phyloP scores from a whole-genome alignment of 768 basidiomycete genomes.

The Mycena albidolilacea region DNA sequence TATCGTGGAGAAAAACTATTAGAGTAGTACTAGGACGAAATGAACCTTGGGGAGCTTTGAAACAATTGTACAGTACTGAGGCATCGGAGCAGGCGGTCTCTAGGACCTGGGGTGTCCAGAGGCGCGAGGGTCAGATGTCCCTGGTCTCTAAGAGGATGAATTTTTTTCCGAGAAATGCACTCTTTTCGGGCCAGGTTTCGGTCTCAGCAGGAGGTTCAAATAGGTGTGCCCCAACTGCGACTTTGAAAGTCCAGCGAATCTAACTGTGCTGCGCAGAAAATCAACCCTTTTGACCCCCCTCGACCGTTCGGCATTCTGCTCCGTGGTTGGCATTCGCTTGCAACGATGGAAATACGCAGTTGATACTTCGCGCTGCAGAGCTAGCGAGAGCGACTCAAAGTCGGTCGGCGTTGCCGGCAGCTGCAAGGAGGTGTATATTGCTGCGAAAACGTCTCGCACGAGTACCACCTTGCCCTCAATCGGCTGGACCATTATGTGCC shows the following conservation, averaged over 20 bases:
- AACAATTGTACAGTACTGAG: no score
- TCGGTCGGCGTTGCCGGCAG: slow-evolving; percentile 20
- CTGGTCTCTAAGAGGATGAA: no score
- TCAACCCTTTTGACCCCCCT: slow-evolving; percentile 59
- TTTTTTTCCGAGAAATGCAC: no score
- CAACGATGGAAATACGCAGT: slow-evolving; percentile 38
- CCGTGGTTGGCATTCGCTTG: slow-evolving; percentile 19
- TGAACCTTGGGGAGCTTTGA: no score
- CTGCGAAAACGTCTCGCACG: slow-evolving; percentile 28
- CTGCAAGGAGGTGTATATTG: slow-evolving; percentile 34
- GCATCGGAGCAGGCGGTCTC: no score
- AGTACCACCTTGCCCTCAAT: slow-evolving; percentile 19
- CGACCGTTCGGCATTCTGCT: slow-evolving; percentile 44
- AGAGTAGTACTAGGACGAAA: no score
- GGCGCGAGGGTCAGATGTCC: no score
- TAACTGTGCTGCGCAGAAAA: slow-evolving; percentile 50
- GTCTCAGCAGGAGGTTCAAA: slow-evolving; percentile 50
- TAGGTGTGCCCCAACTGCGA: slow-evolving; percentile 46
- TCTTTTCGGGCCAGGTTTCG: no score
- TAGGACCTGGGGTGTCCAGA: no score
- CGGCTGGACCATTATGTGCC: slow-evolving; percentile 27
- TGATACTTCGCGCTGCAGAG: slow-evolving; percentile 25
- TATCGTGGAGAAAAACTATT: no score
- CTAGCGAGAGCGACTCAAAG: slow-evolving; percentile 15
- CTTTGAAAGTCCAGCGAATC: slow-evolving; percentile 49